A percentile compares a stretch with the other conserved stretches of the same genome.
Evolutionary conservation across 495 filamentous ascomycete species (phyloP).

Genomic region (Geoglossum glabrum): DNA sequence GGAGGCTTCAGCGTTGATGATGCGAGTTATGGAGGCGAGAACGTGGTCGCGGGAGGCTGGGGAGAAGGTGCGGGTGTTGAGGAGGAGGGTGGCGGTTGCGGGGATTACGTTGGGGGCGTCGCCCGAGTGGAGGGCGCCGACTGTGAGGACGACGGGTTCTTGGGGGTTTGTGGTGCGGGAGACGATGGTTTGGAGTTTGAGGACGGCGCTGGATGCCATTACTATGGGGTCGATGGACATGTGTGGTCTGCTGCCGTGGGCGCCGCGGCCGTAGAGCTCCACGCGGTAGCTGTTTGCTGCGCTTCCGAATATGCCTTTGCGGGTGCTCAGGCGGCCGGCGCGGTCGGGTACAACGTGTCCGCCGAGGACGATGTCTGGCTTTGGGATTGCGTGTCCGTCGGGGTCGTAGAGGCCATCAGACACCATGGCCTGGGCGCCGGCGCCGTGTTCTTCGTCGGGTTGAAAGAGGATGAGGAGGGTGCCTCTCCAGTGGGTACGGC

Average conservation of each 20-base stretch:
- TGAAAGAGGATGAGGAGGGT: slow-evolving; percentile 35
- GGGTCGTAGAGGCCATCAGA: slow-evolving; percentile 29
- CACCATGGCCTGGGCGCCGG: slow-evolving; percentile 33
- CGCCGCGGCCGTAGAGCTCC: slow-evolving; percentile 30
- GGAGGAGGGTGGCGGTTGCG: slow-evolving; percentile 25
- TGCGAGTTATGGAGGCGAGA: slow-evolving; percentile 21
- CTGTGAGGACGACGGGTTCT: slow-evolving; percentile 30
- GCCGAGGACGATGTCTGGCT: slow-evolving; percentile 29
- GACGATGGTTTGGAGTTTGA: slow-evolving; percentile 30
- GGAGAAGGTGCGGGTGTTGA: slow-evolving; percentile 28
- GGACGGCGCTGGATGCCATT: slow-evolving; percentile 27
- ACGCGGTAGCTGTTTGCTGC: slow-evolving; percentile 30
- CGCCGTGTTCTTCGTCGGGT: slow-evolving; percentile 31
- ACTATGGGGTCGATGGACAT: slow-evolving; percentile 29
- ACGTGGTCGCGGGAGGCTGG: slow-evolving; percentile 21
- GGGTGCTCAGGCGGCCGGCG: slow-evolving; percentile 22
- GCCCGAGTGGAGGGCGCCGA: slow-evolving; percentile 30
- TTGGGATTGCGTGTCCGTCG: slow-evolving; percentile 15
- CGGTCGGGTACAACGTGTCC: slow-evolving; percentile 31
- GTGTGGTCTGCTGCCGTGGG: slow-evolving; percentile 32
- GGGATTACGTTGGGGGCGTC: slow-evolving; percentile 32
- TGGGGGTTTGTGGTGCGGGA: slow-evolving; percentile 27
- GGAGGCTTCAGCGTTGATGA: slow-evolving; percentile 33
- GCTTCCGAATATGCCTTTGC: slow-evolving; percentile 21
- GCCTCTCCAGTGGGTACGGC: slow-evolving; percentile 23